Evolutionary conservation across 768 basidiomycete genomes (phyloP).

Genomic region (Amanita fuliginea): DNA sequence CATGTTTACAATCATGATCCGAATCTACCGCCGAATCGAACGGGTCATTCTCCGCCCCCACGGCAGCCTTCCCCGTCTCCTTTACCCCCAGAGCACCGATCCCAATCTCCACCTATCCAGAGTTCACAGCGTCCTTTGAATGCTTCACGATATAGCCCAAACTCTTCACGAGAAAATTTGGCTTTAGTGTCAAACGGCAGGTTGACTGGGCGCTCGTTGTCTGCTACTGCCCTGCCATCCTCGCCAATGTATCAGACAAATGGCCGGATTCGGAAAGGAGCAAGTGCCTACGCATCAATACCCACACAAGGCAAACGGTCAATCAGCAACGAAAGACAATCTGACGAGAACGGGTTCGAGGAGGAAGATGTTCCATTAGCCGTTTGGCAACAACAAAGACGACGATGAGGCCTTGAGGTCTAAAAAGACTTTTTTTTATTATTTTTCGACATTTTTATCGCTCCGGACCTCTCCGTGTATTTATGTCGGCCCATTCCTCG

Average conservation of each 20-base stretch:
- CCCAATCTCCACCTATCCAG: slow-evolving; percentile 44
- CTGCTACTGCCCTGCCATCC: slow-evolving; percentile 46
- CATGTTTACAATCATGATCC: slow-evolving; percentile 27
- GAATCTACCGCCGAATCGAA: slow-evolving; percentile 24
- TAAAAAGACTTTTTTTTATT: slow-evolving; percentile 6
- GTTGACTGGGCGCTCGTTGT: slow-evolving; percentile 55
- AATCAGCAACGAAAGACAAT: slow-evolving; percentile 27
- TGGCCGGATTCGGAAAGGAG: slow-evolving; percentile 51
- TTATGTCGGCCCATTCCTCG: slow-evolving; percentile 3
- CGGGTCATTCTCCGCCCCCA: slow-evolving; percentile 22
- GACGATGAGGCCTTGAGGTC: slow-evolving; percentile 37
- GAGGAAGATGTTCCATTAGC: slow-evolving; percentile 79
- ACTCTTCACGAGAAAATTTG: slow-evolving; percentile 25
- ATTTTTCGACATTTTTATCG: slow-evolving; percentile 1
- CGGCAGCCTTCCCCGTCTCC: slow-evolving; percentile 17
- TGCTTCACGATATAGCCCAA: slow-evolving; percentile 17
- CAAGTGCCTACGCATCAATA: slow-evolving; percentile 50
- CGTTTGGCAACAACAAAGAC: slow-evolving; percentile 67
- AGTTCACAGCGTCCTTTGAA: slow-evolving; percentile 21
- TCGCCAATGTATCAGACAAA: slow-evolving; percentile 26
- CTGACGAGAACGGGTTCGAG: slow-evolving; percentile 29
- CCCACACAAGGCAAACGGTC: slow-evolving; percentile 27
- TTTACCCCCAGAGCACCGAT: slow-evolving; percentile 23
- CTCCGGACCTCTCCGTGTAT: slow-evolving; percentile 6
- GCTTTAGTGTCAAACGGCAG: slow-evolving; percentile 20